These are phyloP conservation scores for Tetracladium marchalianum DNA, from an alignment of 495 filamentous ascomycete genomes.

Conservation along the genomic window DNA sequence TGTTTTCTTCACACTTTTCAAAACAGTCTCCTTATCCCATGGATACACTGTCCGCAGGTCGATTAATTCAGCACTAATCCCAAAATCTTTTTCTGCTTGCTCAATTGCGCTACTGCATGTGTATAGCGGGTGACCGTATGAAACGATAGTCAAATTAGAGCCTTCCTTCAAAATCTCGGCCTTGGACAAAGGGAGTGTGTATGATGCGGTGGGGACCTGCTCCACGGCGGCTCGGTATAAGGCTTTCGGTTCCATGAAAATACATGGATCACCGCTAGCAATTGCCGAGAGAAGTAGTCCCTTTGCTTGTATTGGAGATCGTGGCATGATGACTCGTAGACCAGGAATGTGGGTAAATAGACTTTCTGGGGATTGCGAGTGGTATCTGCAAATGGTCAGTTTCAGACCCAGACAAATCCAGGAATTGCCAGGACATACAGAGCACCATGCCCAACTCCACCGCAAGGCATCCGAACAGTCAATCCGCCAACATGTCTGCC, in stretches of 20 bases:
- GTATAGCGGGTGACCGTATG: constrained; percentile 89
- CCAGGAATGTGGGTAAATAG: constrained; percentile 92
- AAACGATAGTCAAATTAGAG: constrained; percentile 75
- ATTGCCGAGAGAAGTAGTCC: constrained; percentile 79
- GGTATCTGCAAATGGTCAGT: constrained; percentile 46
- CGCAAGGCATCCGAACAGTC: constrained; percentile 89
- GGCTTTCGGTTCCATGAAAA: constrained; percentile 97
- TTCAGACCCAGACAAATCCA: not conserved
- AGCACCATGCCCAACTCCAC: constrained; percentile 91
- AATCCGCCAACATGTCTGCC: constrained; percentile 64
- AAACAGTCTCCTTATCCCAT: constrained; percentile 81
- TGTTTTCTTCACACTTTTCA: constrained; percentile 82
- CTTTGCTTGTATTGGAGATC: constrained; percentile 87
- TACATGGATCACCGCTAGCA: constrained; percentile 73
- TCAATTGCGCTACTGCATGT: constrained; percentile 72
- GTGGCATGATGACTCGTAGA: constrained; percentile 78
- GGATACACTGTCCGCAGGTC: constrained; percentile 89
- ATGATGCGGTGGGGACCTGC: constrained; percentile 77
- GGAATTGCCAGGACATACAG: constrained; percentile 40
- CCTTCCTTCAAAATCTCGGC: constrained; percentile 84
- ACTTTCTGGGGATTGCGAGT: constrained; percentile 87
- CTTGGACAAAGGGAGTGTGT: constrained; percentile 76
- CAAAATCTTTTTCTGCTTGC: constrained; percentile 71
- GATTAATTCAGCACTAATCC: constrained; percentile 76
- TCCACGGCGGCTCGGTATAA: constrained; percentile 92